Conservation (phyloP, 1,284 basidiomycete genomes). For the Malassezia pachydermatis region DNA sequence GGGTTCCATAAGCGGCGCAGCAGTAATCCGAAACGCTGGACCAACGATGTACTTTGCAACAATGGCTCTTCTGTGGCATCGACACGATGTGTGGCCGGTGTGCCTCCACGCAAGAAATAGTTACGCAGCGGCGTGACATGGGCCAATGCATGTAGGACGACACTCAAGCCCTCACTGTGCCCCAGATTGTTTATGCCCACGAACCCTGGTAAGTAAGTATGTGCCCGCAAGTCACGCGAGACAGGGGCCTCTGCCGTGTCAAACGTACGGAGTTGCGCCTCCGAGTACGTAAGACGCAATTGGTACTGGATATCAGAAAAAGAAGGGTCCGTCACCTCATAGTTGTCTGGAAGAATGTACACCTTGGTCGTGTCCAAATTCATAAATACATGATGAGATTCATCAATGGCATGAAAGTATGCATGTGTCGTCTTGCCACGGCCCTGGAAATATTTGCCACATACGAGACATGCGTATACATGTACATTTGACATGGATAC, state of each 20-base stretch:
- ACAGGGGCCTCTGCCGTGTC: slow-evolving; percentile 50
- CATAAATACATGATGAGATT: slow-evolving; percentile 96
- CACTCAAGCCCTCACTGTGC: slow-evolving; percentile 92
- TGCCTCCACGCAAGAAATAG: slow-evolving; percentile 50
- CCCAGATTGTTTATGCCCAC: slow-evolving; percentile 97
- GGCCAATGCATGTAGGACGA: slow-evolving; percentile 82
- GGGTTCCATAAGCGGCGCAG: slow-evolving; percentile 86
- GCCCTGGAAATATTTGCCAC: slow-evolving; percentile 98
- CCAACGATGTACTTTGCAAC: slow-evolving; percentile 57
- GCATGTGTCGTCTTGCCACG: slow-evolving; percentile 84
- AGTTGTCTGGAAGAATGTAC: slow-evolving; percentile 95
- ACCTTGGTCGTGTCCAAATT: slow-evolving; percentile 88
- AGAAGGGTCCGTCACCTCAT: slow-evolving; percentile 86
- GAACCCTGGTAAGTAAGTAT: slow-evolving; percentile 81
- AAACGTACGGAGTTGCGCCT: slow-evolving; percentile 54
- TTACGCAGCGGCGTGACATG: slow-evolving; percentile 83
- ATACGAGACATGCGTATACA: slow-evolving; percentile 92
- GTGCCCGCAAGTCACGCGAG: slow-evolving; percentile 59
- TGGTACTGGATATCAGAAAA: slow-evolving; percentile 87
- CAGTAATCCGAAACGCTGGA: slow-evolving; percentile 65
- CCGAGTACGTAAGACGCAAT: slow-evolving; percentile 67
- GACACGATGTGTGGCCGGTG: neutral
- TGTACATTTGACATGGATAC: slow-evolving; percentile 93
- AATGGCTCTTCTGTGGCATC: slow-evolving; percentile 1
- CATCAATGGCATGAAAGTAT: slow-evolving; percentile 91